Conservation (phyloP, 1,284 basidiomycete genomes). For the Boletus sp. region DNA sequence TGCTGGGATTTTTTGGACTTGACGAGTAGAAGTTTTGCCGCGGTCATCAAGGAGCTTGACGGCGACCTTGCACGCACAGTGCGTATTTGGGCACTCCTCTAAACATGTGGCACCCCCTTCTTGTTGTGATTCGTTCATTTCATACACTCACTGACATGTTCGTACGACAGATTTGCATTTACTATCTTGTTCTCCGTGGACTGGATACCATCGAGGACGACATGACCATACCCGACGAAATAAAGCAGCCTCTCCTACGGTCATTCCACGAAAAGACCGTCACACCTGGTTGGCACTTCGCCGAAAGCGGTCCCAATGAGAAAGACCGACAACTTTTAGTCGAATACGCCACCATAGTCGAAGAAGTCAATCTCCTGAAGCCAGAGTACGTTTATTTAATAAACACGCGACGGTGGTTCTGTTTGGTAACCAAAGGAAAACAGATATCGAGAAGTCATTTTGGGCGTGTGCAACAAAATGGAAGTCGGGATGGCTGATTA, state of each 20-base stretch:
- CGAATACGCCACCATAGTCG: slow-evolving; percentile 82
- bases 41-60: slow-evolving; percentile 95
- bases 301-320: slow-evolving; percentile 81
- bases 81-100: slow-evolving; percentile 35
- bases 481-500: slow-evolving; percentile 95
- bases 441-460: slow-evolving; percentile 81
- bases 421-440: slow-evolving; percentile 1
- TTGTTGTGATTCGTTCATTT: neutral
- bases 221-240: slow-evolving; percentile 87
- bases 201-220: slow-evolving; percentile 98
- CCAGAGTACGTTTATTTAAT: slow-evolving; percentile 49
- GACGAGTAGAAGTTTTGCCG: slow-evolving; percentile 88
- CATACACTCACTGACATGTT: neutral
- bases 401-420: neutral
- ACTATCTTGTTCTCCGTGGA: slow-evolving; percentile 91
- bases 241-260: slow-evolving; percentile 86
- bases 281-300: slow-evolving; percentile 86
- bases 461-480: slow-evolving; percentile 85
- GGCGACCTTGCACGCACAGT: slow-evolving; percentile 92
- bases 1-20: slow-evolving; percentile 91
- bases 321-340: slow-evolving; percentile 87
- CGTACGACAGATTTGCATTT: slow-evolving; percentile 75
- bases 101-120: no score
- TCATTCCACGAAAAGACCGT: slow-evolving; percentile 81
- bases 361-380: slow-evolving; percentile 73